Base-by-base conservation (phyloP, 73 alveolate genomes). In the Paramecium pentaurelia region DNA sequence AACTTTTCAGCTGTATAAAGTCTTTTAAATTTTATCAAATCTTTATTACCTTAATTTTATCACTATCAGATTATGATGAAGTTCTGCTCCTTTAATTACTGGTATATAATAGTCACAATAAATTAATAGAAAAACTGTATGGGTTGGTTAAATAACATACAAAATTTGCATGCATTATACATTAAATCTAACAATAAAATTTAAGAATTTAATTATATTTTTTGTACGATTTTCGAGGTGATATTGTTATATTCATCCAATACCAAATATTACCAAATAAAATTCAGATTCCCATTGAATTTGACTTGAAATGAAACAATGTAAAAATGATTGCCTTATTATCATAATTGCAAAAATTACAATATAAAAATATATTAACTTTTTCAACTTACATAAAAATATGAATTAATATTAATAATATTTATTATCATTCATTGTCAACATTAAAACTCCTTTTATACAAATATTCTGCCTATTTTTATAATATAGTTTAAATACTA, bases 381-480 rank as follows among this genome's bases (percentile, higher is more conserved):
- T 77, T 40, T 16, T 77, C 71, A 27, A 30, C 20, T 30, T 60
- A 1, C 77, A 60, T 60, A n/a, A 30, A 9, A 6, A n/a, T n/a
- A 58, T 58, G 27, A 9, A 20, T 58, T 60, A 60, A 60, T 60
- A 8, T 27, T 8, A 60, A 60, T 60, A 30, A 18, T 60, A 7
- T 18, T 16, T 22, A 30, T n/a, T 30, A 20, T 71, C 27, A 71
- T 71, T 71, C 86, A 28, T 71, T 32, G 18, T 71, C 86, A 30
- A 71, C 70, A 16, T 88, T 71, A 70, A 68, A 88, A 68, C 90
- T 88, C 83, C 77, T 36, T 27, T 75, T 42, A 47, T 88, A 88
- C 40, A 87, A 87, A 68, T 87, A 87, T 87, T 87, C 93, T 25
- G 93, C 93, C 93, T 88, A 88, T 8, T 68, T 59, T 47, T 4